Evolutionary conservation across 2,329 filamentous ascomycete genomes (phyloP).

Genomic region (Periconia sp.): DNA sequence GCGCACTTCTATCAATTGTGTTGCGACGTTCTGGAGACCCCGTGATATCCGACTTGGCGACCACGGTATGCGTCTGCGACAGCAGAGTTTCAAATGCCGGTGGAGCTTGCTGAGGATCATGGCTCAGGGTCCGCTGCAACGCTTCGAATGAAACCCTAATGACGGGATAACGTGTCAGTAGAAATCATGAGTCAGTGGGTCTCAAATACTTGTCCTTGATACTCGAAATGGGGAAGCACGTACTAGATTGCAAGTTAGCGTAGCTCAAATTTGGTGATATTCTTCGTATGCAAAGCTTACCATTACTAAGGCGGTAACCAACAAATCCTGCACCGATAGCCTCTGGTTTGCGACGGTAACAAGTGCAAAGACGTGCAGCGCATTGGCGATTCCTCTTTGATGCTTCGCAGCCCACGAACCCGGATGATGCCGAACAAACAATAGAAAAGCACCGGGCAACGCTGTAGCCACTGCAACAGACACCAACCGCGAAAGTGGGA

Average conservation of each 20-base stretch:
- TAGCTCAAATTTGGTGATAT: too few relatives aligned
- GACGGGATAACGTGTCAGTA: too few relatives aligned
- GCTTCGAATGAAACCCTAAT: conserved; percentile 39
- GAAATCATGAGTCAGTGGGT: too few relatives aligned
- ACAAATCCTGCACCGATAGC: conserved; percentile 24
- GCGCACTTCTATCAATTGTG: conserved; percentile 10
- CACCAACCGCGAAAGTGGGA: conserved; percentile 23
- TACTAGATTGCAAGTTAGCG: too few relatives aligned
- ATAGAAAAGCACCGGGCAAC: conserved; percentile 23
- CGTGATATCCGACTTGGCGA: conserved; percentile 22
- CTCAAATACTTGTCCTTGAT: too few relatives aligned
- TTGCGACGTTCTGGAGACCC: neutral
- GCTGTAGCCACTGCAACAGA: conserved; percentile 26
- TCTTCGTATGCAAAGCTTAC: too few relatives aligned
- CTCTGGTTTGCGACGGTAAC: conserved; percentile 27
- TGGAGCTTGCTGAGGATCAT: conserved; percentile 22
- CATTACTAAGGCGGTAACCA: conserved; percentile 38
- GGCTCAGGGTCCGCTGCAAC: conserved; percentile 25
- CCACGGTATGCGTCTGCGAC: conserved; percentile 22
- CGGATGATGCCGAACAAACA: conserved; percentile 19
- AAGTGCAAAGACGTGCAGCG: conserved; percentile 29
- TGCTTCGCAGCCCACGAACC: conserved; percentile 29
- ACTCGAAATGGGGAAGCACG: too few relatives aligned
- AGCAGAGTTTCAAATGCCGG: conserved; percentile 34
- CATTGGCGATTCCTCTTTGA: conserved; percentile 24